Evolutionary conservation across 1,284 basidiomycete genomes (phyloP), one percentile per base, ranked within the genome.

Genomic region (Erythrobasidium hasegawianum): DNA sequence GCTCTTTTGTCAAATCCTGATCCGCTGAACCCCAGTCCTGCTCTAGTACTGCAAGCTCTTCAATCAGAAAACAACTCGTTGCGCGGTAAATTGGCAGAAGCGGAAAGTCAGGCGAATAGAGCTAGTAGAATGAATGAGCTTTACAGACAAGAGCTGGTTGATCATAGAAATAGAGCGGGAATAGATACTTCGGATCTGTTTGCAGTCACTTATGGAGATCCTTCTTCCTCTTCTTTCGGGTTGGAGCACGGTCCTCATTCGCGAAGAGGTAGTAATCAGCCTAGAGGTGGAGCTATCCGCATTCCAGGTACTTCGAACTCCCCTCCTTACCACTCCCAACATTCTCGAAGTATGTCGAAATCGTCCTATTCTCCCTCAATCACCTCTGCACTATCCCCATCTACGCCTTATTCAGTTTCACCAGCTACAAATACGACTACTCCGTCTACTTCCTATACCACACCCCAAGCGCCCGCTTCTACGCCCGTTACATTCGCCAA

Each of bases 341-440:
- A 33, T 33, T 20, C 39, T n/a, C 18, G 61, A 26, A 57, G 61
- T 27, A 27, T 47, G 1, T 56, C 61, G 1, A 64, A 64, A 27
- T 56, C 53, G 5, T 64, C 61, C 9, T 64, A 64, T 38, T 64
- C 61, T 18, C 61, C 61, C 1, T 64, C 61, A 7, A 64, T 64
- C 41, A 45, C 39, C 13, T 64, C 61, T 11, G 61, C 61, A 2
- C n/a, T 64, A 16, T 64, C 61, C 1, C 53, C 54, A 27, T 53
- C 49, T 3, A 64, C 61, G 18, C 61, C 61, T 24, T 64, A 64
- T 29, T 64, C 61, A 16, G 40, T 29, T 39, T 64, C 61, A 10
- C 54, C 61, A 45, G 53, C 27, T 14, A 64, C 61, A 2, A 16
- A 56, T 20, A 53, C 18, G n/a, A 64, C 61, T 8, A 64, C 61